Conservation (phyloP, 495 filamentous ascomycete genomes). For the Aspergillus funiculosus region DNA sequence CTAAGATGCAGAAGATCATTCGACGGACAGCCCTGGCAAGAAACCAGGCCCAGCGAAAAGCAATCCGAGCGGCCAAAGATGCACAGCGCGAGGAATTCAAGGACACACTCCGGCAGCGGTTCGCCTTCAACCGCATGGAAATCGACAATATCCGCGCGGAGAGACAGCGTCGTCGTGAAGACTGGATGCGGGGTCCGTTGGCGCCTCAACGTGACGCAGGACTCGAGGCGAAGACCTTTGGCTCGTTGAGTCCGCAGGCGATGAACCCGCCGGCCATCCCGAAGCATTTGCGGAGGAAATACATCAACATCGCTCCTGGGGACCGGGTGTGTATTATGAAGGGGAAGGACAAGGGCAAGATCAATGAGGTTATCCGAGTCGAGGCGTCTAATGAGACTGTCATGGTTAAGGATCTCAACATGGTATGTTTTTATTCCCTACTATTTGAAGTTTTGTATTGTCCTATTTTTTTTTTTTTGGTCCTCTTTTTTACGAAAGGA, state of each 20-base stretch:
- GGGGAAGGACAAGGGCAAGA: slow-evolving; percentile 73
- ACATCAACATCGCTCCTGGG: slow-evolving; percentile 57
- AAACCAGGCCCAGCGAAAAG: slow-evolving; percentile 50
- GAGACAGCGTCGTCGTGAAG: slow-evolving; percentile 48
- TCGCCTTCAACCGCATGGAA: slow-evolving; percentile 31
- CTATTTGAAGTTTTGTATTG: background rate
- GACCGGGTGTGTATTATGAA: slow-evolving; percentile 76
- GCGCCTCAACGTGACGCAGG: slow-evolving; percentile 67
- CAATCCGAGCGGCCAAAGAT: slow-evolving; percentile 40
- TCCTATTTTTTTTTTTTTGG: too few relatives aligned
- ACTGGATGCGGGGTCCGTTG: slow-evolving; percentile 69
- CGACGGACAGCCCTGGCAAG: slow-evolving; percentile 61
- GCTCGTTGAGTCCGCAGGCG: slow-evolving; percentile 42
- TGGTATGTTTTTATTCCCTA: slow-evolving; percentile 46
- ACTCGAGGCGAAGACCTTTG: slow-evolving; percentile 39
- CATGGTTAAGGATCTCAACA: slow-evolving; percentile 57
- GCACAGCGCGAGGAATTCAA: slow-evolving; percentile 29
- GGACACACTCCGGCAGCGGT: slow-evolving; percentile 28
- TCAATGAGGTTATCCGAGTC: slow-evolving; percentile 60
- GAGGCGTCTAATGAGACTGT: slow-evolving; percentile 52
- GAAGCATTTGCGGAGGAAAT: slow-evolving; percentile 45
- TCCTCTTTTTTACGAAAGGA: slow-evolving; percentile 2
- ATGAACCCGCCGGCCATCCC: slow-evolving; percentile 35
- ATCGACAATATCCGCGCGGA: slow-evolving; percentile 29
- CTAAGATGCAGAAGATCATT: slow-evolving; percentile 71